Evolutionary conservation across 257 asterid genomes (phyloP), one percentile per base, ranked within the genome.

Genomic region (Gynochthodes officinalis): DNA sequence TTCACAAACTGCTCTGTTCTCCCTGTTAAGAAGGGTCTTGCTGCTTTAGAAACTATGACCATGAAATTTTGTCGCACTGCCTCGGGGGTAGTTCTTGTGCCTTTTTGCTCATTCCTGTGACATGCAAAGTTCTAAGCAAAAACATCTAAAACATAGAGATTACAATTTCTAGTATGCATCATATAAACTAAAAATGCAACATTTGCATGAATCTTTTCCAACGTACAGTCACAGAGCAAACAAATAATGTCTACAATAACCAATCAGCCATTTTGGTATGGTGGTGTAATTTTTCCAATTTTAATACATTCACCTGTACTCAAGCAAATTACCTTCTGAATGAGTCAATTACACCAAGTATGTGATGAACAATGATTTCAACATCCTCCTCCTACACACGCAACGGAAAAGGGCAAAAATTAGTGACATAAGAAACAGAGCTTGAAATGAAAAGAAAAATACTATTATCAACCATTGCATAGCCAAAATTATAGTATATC

Each of bases 331-430:
- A 92, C 97, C 96, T 87, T 85, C 81, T 83, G 65, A 84, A 83
- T 1, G 89, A 84, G 73, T 84, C 94, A 15, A 92, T 75, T 40
- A 86, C 81, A 27, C 97, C 97, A 46, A 78, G 74, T 68, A 87
- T 72, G 77, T 92, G 96, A 78, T 92, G 92, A 81, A 88, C 84
- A 63, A 92, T 80, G 60, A 92, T 72, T 33, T 88, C 90, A 11
- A 85, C 89, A 82, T 88, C 92, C 81, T 89, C 97, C 80, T 86
- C 96, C 97, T 88, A 80, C 79, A 80, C 39, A 73, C 39, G 14
- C 33, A 54, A 55, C 2, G 71, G 74, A 75, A 49, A 35, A 21
- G 40, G 61, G 37, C 43, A 18, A n/a, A n/a, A 25, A 28, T 69
- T 10, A 43, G 68, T 50, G 54, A 70, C 75, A 42, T 53, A 28